Conservation (phyloP, 495 filamentous ascomycete genomes). For the Aspergillus incahuasiensis region DNA sequence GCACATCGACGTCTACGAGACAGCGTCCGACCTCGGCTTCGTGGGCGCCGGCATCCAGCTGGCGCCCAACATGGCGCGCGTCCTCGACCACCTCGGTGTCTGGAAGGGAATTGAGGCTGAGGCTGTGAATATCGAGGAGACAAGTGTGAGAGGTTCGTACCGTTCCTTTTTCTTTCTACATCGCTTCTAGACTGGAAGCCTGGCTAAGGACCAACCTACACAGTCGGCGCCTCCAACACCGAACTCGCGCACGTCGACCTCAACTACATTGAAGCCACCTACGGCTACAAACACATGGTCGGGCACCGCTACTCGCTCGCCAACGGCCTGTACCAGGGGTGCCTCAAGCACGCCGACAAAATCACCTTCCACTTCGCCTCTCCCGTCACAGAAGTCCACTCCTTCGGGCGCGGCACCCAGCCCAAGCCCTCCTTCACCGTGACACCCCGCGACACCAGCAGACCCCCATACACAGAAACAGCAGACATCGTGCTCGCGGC, state of each 20-base stretch:
- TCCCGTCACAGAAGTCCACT: slow-evolving; percentile 46
- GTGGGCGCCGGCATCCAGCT: slow-evolving; percentile 81
- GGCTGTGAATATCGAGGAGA: slow-evolving; percentile 50
- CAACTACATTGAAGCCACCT: slow-evolving; percentile 59
- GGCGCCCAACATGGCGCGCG: slow-evolving; percentile 73
- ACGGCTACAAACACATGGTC: slow-evolving; percentile 72
- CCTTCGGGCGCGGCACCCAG: slow-evolving; percentile 43
- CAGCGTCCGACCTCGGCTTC: slow-evolving; percentile 68
- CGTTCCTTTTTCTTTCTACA: not conserved
- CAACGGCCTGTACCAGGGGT: slow-evolving; percentile 60
- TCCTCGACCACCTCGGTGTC: slow-evolving; percentile 64
- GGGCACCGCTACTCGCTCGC: slow-evolving; percentile 74
- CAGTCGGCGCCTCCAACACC: slow-evolving; percentile 61
- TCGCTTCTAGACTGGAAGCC: not conserved
- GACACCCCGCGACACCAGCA: slow-evolving; percentile 49
- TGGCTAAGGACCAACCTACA: not conserved
- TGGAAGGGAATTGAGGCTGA: slow-evolving; percentile 65
- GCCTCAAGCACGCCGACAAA: slow-evolving; percentile 50
- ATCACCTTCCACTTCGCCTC: slow-evolving; percentile 69
- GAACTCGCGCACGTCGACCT: slow-evolving; percentile 69
- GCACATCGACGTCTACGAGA: slow-evolving; percentile 68
- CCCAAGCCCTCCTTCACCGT: slow-evolving; percentile 53
- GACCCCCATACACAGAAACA: slow-evolving; percentile 47
- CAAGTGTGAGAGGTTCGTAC: slow-evolving; percentile 47
- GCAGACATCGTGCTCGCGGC: slow-evolving; percentile 67